Evolutionary conservation across 176 grass and related monocot species (phyloP), one percentile per base, ranked within the genome.

Genomic region (Lolium perenne): DNA sequence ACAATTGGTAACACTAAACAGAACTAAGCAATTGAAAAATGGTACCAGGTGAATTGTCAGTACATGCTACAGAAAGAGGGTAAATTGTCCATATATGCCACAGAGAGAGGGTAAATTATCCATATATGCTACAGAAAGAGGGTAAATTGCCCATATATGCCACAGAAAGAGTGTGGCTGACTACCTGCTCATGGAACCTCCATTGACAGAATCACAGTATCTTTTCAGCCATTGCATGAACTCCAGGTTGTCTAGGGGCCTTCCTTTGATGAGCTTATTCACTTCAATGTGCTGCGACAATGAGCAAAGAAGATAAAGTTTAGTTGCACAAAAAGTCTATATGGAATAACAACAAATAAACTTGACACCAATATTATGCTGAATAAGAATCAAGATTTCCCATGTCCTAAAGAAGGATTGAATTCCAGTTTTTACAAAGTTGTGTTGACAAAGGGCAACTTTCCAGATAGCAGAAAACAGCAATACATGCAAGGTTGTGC

Each of bases 181-280:
- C 32, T 35, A 35, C 93, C 72, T 94, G 86, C 47, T 87, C 76
- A 92, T 73, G 26, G 29, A 72, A 8, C 92, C 90, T 15, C 94
- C 83, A 21, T 85, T 95, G 26, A 92, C 82, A 7, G 96, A 92
- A 84, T 98, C 97, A 4, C 94, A 98, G 3, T 98, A 98, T 86
- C 71, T 82, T 81, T 98, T 98, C 88, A 98, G 74, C 96, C 96
- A 98, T 7, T 98, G 96, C 96, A 98, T 98, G 48, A 99, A 98
- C 71, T 98, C 97, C 25, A 98, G 38, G 77, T 98, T 98, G 80
- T 98, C 97, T 10, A 98, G 90, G 0, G 97, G 97, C 18, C 97
- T 92, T 14, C 89, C 92, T 78, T 98, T 98, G n/a, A 87, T 90
- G 8, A 98, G 88, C 48, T 98, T 98, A 80, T 92, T 95, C 13